Base-by-base conservation (phyloP, 345 rosid genomes). In the Murraya koenigii region DNA sequence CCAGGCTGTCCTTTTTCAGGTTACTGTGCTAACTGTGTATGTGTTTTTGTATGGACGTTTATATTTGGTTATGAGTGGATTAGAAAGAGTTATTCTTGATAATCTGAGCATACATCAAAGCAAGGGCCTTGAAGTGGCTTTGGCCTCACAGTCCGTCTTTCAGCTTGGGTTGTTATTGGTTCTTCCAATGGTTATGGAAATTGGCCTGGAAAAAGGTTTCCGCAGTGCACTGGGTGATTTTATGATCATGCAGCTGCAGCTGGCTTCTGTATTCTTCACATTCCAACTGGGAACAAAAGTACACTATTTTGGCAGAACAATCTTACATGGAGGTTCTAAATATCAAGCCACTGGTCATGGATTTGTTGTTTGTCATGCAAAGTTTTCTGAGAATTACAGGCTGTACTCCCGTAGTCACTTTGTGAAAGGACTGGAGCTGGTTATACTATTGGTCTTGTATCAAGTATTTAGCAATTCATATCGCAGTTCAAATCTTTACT, bases 261-360 rank as follows among this genome's bases (percentile, higher is more conserved):
- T 92, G 71, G 98, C 99, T 55, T 90, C 99, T 3, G 93, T 92
- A 64, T 96, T 96, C 87, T 96, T 96, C 79, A 92, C 98, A 7
- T 96, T 96, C 86, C 98, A 92, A 88, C 99, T 96, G 69, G 99
- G 99, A 75, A 96, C 99, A 5, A 96, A 92, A 85, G 90, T 94
- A 17, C 98, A 96, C 79, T 90, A 88, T 85, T 94, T 58, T 49
- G 99, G 99, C 58, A 94, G 95, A 84, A 94, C 98, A n/a, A 79
- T 96, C 85, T 81, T 96, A 84, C 99, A 96, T 65, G 98, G 99
- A 78, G 94, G 92, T 75, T 91, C 99, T 30, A 92, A 85, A 80
- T 90, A 94, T 74, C 82, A 91, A 78, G 95, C 99, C 33, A 94
- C 93, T 22, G 97, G 98, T 3, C 94, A 94, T 54, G 97, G 97